Conservation (phyloP, 73 alveolate species). For the Chromera velia region DNA sequence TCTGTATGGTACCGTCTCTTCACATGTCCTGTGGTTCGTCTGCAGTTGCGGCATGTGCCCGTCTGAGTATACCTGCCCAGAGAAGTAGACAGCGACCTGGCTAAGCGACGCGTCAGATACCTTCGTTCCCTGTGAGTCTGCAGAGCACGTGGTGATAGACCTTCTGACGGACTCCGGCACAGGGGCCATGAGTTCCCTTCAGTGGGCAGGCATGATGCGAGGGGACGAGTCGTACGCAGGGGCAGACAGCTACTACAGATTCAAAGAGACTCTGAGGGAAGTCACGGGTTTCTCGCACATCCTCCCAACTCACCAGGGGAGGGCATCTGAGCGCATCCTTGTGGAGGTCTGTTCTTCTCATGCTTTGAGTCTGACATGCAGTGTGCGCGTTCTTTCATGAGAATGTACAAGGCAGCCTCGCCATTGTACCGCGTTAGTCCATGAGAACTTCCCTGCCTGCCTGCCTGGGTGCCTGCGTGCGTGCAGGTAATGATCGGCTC, state of each 20-base stretch:
- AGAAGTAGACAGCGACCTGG: neutral
- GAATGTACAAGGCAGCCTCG: no score
- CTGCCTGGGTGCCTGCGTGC: no score
- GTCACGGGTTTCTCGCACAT: constrained; percentile 19
- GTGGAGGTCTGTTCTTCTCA: no score
- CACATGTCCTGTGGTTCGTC: neutral
- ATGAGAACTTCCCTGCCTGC: no score
- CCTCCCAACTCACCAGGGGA: constrained; percentile 52
- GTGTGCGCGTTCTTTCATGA: no score
- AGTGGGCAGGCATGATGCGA: constrained; percentile 57
- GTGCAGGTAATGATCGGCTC: neutral
- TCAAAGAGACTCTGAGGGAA: constrained; percentile 52
- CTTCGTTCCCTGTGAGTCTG: constrained; percentile 16
- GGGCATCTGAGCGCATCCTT: constrained; percentile 48
- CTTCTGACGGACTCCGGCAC: constrained; percentile 61
- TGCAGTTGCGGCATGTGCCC: neutral
- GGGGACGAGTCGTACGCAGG: constrained; percentile 65
- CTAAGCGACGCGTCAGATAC: neutral
- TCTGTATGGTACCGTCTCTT: no score
- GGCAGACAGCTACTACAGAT: constrained; percentile 47
- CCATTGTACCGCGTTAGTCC: no score
- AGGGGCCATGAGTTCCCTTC: constrained; percentile 57
- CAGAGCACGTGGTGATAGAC: constrained; percentile 45
- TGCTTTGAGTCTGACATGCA: no score
- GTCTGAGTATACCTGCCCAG: neutral